A percentile compares a stretch with the other conserved stretches of the same genome.
Conservation (phyloP, 2,329 filamentous ascomycete genomes). For the Trichoderma asperellum region DNA sequence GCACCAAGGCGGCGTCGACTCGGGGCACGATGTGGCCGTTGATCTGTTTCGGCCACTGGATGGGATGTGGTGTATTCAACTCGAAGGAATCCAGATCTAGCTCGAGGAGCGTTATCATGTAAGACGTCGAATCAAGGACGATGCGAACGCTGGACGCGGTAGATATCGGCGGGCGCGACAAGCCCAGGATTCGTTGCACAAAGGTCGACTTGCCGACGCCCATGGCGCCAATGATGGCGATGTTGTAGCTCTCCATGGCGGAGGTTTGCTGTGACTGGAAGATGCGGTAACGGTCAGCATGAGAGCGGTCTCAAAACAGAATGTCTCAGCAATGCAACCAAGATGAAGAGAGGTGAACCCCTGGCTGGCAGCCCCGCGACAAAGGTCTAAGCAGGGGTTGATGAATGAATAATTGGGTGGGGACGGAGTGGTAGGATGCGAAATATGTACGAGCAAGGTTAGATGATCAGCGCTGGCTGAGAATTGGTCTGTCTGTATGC, state of each 20-base stretch:
- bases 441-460: not conserved
- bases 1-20: constrained; percentile 79
- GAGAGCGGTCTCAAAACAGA: constrained; percentile 28
- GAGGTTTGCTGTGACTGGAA: constrained; percentile 39
- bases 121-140: constrained; percentile 60
- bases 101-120: constrained; percentile 66
- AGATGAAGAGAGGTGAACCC: constrained; percentile 31
- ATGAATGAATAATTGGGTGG: constrained; percentile 31
- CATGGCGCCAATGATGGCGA: constrained; percentile 67
- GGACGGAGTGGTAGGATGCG: constrained; percentile 28
- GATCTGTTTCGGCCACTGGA: constrained; percentile 69
- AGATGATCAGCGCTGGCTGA: constrained; percentile 18
- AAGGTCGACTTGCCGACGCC: constrained; percentile 71
- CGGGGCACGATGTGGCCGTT: constrained; percentile 72
- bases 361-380: constrained; percentile 33
- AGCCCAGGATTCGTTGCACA: constrained; percentile 64
- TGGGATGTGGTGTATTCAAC: constrained; percentile 58
- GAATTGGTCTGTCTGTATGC: constrained; percentile 14
- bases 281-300: constrained; percentile 35
- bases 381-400: constrained; percentile 26
- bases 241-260: constrained; percentile 64
- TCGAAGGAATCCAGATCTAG: constrained; percentile 69
- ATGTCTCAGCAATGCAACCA: constrained; percentile 29
- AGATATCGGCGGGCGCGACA: constrained; percentile 56
- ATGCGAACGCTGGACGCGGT: constrained; percentile 62